Conservation (phyloP, 495 filamentous ascomycete species). For the Penicillium turbatum region DNA sequence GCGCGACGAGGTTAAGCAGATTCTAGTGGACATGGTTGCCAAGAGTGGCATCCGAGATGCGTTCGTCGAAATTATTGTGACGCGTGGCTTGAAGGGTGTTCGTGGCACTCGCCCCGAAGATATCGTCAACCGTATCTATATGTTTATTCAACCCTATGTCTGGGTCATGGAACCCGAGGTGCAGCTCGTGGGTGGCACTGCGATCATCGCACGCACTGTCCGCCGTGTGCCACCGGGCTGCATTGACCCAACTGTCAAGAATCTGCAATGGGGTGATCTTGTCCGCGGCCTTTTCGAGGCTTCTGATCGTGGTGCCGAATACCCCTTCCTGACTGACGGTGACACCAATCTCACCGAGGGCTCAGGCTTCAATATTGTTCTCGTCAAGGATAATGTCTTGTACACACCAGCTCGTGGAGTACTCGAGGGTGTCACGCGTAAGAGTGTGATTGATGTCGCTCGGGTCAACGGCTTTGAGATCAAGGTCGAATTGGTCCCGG, state of each 20-base stretch:
- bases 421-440: constrained; percentile 31
- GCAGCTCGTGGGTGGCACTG: constrained; percentile 33
- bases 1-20: constrained; percentile 27
- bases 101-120: constrained; percentile 24
- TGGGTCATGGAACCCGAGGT: constrained; percentile 40
- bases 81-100: constrained; percentile 34
- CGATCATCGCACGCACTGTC: constrained; percentile 37
- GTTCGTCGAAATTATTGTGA: constrained; percentile 40
- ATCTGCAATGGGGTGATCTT: constrained; percentile 41
- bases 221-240: constrained; percentile 31
- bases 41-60: constrained; percentile 37
- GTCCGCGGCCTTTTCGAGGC: constrained; percentile 32
- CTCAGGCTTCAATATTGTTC: constrained; percentile 30
- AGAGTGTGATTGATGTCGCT: constrained; percentile 32
- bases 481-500: constrained; percentile 26
- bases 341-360: constrained; percentile 33
- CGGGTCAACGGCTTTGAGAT: constrained; percentile 18
- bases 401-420: constrained; percentile 33
- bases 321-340: constrained; percentile 38
- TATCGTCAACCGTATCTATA: constrained; percentile 33
- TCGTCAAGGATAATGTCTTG: constrained; percentile 29
- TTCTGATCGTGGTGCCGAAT: constrained; percentile 23
- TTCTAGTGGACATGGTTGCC: constrained; percentile 33
- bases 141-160: constrained; percentile 35
- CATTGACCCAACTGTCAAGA: constrained; percentile 41